Evolutionary conservation across 345 rosid species (phyloP).

Genomic region (Ceriops decandra): DNA sequence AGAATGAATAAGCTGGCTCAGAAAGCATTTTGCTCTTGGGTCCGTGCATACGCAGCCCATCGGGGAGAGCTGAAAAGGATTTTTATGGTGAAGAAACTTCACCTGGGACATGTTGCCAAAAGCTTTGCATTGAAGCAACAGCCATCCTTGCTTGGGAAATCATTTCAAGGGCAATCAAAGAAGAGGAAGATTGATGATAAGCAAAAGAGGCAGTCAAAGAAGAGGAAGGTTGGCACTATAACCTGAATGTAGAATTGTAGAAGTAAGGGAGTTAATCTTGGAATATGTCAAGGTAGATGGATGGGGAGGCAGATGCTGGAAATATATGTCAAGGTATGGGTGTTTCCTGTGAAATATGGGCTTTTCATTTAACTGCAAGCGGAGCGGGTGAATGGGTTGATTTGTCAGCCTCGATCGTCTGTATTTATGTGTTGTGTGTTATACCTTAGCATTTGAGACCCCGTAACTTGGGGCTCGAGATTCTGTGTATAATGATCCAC

Average conservation of each 20-base stretch:
- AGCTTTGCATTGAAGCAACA: slow-evolving; percentile 92
- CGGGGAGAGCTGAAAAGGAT: slow-evolving; percentile 86
- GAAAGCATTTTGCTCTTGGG: slow-evolving; percentile 88
- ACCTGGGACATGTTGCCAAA: slow-evolving; percentile 93
- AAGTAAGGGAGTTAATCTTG: not conserved
- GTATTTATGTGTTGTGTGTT: too few relatives aligned
- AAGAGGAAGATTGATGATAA: slow-evolving; percentile 71
- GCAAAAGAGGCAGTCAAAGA: slow-evolving; percentile 19
- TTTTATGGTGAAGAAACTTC: slow-evolving; percentile 86
- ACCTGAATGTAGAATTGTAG: not conserved
- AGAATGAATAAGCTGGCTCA: slow-evolving; percentile 64
- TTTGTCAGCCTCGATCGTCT: not conserved
- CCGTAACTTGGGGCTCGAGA: too few relatives aligned
- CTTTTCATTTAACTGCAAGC: too few relatives aligned
- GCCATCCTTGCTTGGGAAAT: slow-evolving; percentile 75
- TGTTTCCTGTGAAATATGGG: not conserved
- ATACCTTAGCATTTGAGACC: too few relatives aligned
- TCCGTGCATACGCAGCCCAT: slow-evolving; percentile 84
- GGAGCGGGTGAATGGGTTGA: not conserved
- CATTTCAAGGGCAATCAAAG: slow-evolving; percentile 57
- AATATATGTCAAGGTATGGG: too few relatives aligned
- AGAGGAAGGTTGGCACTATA: slow-evolving; percentile 12
- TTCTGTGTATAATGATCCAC: too few relatives aligned
- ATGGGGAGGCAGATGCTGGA: not conserved
- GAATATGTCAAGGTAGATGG: not conserved